Evolutionary conservation across 176 grass and related monocot species (phyloP).

Genomic region (Panicum miliaceum): DNA sequence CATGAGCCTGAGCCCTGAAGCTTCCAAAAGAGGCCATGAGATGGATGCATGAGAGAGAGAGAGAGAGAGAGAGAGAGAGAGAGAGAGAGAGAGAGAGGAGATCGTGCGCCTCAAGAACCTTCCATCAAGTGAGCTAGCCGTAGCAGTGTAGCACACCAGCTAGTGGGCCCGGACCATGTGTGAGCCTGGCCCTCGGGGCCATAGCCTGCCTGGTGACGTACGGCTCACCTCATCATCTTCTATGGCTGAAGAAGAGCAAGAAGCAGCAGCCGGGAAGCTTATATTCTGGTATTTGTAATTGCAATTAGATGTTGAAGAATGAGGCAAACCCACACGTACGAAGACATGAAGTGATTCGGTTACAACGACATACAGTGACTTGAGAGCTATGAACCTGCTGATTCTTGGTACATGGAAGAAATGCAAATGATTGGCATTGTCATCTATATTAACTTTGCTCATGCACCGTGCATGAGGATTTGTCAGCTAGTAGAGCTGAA

Average conservation of each 20-base stretch:
- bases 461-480: neutral
- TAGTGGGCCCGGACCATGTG: neutral
- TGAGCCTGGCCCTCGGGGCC: neutral
- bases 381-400: neutral
- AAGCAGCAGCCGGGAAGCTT: neutral
- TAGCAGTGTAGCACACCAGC: too few relatives aligned
- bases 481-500: slow-evolving; percentile 1
- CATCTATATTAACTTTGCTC: neutral
- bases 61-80: neutral
- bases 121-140: too few relatives aligned
- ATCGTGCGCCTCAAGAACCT: too few relatives aligned
- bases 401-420: neutral
- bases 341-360: neutral
- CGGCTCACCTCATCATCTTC: neutral
- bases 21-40: neutral
- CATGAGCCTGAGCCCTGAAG: slow-evolving; percentile 1
- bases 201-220: slow-evolving; percentile 6
- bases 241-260: neutral
- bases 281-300: neutral
- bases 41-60: neutral
- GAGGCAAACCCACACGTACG: neutral
- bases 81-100: too few relatives aligned
- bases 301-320: neutral
- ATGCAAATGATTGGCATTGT: neutral
- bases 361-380: neutral